A percentile compares a stretch with the other conserved stretches of the same genome.
Evolutionary conservation across 2,329 filamentous ascomycete genomes (phyloP).

Genomic region (Diaporthe vexans): DNA sequence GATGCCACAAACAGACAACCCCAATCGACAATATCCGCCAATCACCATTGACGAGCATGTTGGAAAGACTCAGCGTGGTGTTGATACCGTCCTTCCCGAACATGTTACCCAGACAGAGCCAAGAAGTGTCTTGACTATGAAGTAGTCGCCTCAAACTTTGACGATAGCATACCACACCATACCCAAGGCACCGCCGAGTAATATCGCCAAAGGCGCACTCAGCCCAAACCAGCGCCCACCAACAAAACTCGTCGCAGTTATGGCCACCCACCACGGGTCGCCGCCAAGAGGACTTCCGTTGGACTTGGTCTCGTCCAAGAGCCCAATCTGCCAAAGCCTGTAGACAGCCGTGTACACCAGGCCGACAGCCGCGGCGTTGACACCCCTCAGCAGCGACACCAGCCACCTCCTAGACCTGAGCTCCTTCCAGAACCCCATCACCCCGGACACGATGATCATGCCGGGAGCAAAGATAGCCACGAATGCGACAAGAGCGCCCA

Average conservation of each 20-base stretch:
- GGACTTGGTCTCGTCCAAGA: conserved; percentile 63
- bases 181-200: neutral
- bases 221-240: conserved; percentile 63
- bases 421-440: conserved; percentile 68
- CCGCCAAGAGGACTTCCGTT: conserved; percentile 66
- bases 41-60: no score
- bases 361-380: conserved; percentile 73
- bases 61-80: no score
- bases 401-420: conserved; percentile 51
- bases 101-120: no score
- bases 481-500: conserved; percentile 66
- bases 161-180: neutral
- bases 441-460: conserved; percentile 62
- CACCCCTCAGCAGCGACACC: conserved; percentile 62
- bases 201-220: conserved; percentile 52
- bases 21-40: no score
- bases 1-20: no score
- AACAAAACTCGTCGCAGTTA: conserved; percentile 63
- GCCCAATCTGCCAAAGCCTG: conserved; percentile 73
- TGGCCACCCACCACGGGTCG: conserved; percentile 75
- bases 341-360: conserved; percentile 76
- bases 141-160: neutral
- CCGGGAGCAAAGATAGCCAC: conserved; percentile 68
- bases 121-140: neutral
- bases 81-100: no score